Conservation (phyloP, 2,329 filamentous ascomycete species). For the Microcyclosporella mali region DNA sequence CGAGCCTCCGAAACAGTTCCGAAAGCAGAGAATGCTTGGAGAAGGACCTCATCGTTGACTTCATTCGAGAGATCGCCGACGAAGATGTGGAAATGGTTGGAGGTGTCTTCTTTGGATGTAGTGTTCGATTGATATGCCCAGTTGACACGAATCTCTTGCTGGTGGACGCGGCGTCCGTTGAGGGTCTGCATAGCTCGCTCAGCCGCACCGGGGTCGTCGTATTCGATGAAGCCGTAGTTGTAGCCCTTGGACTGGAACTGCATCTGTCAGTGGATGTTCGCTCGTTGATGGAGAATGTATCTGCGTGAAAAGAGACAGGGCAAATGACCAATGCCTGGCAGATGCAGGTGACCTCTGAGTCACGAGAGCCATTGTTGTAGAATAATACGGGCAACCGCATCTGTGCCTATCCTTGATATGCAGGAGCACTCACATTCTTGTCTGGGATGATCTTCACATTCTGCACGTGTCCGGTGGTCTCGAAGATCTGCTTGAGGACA, state of each 20-base stretch:
- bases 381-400: constrained; percentile 9
- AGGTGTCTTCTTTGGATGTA: constrained; percentile 91
- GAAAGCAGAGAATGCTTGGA: constrained; percentile 92
- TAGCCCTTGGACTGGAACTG: constrained; percentile 77
- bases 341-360: constrained; percentile 15
- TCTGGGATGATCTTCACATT: constrained; percentile 99
- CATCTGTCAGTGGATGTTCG: constrained; percentile 11
- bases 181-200: constrained; percentile 96
- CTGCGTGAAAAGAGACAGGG: not conserved
- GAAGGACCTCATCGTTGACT: constrained; percentile 91
- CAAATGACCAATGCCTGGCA: not conserved
- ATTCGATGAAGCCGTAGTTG: constrained; percentile 99
- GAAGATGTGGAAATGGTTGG: constrained; percentile 97
- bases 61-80: constrained; percentile 97
- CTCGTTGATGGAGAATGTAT: not conserved
- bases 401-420: constrained; percentile 11
- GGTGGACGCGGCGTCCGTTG: constrained; percentile 91
- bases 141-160: constrained; percentile 97
- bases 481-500: constrained; percentile 65
- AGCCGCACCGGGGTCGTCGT: constrained; percentile 92
- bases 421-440: constrained; percentile 75
- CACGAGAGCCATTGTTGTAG: constrained; percentile 4
- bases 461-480: constrained; percentile 96
- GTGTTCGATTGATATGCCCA: constrained; percentile 97
- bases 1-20: constrained; percentile 93